phyloP scores from a whole-genome alignment of 805 yeast genomes.

The Myxozyma geophila region DNA sequence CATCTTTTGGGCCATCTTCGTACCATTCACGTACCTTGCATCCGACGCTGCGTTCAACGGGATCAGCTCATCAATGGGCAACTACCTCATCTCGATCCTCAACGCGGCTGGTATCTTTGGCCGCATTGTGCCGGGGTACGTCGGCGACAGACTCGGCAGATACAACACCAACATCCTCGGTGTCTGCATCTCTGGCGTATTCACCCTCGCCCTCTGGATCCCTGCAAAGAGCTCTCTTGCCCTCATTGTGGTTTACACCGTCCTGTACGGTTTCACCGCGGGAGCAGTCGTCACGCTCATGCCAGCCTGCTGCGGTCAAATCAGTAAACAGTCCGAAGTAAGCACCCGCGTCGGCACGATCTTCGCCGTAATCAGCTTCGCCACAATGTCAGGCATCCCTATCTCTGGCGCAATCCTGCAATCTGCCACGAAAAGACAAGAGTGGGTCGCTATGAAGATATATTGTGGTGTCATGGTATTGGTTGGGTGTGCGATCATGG shows the following conservation, averaged over 20 bases:
- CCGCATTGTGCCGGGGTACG: slow-evolving; percentile 54
- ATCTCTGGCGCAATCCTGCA: slow-evolving; percentile 44
- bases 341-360: slow-evolving; percentile 62
- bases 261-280: slow-evolving; percentile 43
- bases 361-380: slow-evolving; percentile 59
- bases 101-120: slow-evolving; percentile 51
- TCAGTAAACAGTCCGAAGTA: slow-evolving; percentile 27
- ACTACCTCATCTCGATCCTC: slow-evolving; percentile 44
- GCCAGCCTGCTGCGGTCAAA: slow-evolving; percentile 41
- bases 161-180: slow-evolving; percentile 48
- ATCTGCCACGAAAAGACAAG: slow-evolving; percentile 1
- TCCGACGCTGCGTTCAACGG: slow-evolving; percentile 40
- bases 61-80: slow-evolving; percentile 25
- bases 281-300: slow-evolving; percentile 44
- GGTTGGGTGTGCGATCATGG: slow-evolving; percentile 3
- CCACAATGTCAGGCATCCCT: slow-evolving; percentile 48
- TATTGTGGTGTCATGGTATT: slow-evolving; percentile 21
- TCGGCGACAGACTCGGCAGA: slow-evolving; percentile 56
- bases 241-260: slow-evolving; percentile 41
- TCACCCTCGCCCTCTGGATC: slow-evolving; percentile 39
- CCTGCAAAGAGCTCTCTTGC: slow-evolving; percentile 5
- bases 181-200: slow-evolving; percentile 39
- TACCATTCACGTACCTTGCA: slow-evolving; percentile 43
- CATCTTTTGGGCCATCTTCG: slow-evolving; percentile 35
- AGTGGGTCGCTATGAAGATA: slow-evolving; percentile 12